Percentiles rank a stretch among this genome's conserved stretches.
Evolutionary conservation across 306 rosid genomes (phyloP).

Genomic region (Medicago ruthenica): DNA sequence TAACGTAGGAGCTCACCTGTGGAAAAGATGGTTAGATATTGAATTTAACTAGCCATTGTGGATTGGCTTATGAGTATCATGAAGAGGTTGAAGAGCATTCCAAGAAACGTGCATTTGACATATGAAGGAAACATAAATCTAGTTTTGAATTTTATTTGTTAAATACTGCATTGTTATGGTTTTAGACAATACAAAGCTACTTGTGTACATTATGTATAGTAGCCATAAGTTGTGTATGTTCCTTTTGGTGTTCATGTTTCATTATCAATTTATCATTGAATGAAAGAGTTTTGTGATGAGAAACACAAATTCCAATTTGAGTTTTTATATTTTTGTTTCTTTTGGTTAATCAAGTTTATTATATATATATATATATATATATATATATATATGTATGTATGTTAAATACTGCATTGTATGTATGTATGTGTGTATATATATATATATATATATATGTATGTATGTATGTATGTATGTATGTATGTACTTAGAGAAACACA

Average conservation of each 20-base stretch:
- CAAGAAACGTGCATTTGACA: conserved; percentile 10
- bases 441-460: too few species aligned
- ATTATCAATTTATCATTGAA: neutral
- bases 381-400: too few species aligned
- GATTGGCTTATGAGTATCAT: conserved; percentile 54
- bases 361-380: too few species aligned
- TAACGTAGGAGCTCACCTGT: conserved; percentile 53
- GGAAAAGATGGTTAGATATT: conserved; percentile 63
- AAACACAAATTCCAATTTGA: too few species aligned
- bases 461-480: too few species aligned
- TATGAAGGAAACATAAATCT: neutral
- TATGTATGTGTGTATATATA: too few species aligned
- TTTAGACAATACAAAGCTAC: neutral
- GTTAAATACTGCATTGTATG: too few species aligned
- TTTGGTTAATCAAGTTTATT: too few species aligned
- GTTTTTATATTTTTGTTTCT: too few species aligned
- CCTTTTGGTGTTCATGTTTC: neutral
- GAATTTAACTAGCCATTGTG: conserved; percentile 69
- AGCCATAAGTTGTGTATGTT: neutral
- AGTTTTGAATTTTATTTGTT: neutral
- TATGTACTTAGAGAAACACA: too few species aligned
- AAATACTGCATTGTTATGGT: neutral
- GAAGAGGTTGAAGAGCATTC: neutral
- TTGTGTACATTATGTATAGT: neutral
- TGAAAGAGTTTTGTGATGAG: neutral